phyloP scores from a whole-genome alignment of 371 early-diverging fungal species.

The Mortierella sp. region DNA sequence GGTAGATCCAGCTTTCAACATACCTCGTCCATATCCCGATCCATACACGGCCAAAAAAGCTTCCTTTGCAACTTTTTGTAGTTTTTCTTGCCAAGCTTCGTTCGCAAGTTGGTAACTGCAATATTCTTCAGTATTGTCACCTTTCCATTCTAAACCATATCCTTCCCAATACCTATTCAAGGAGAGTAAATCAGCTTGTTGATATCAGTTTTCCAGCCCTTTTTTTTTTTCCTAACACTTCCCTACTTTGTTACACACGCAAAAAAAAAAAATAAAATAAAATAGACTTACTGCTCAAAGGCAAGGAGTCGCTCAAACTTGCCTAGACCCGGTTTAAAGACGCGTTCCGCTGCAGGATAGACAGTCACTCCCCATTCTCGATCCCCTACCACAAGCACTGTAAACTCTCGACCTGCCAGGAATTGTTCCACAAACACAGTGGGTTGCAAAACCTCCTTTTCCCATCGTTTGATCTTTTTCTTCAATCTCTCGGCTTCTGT shows the following conservation, averaged over 20 bases:
- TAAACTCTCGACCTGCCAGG: conserved; percentile 61
- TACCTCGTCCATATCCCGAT: conserved; percentile 58
- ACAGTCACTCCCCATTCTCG: conserved; percentile 50
- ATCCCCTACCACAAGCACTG: conserved; percentile 56
- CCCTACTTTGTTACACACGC: neutral
- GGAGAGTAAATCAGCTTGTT: too few relatives aligned
- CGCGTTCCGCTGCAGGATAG: conserved; percentile 60
- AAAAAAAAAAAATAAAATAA: neutral
- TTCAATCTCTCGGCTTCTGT: neutral
- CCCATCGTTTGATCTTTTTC: conserved; percentile 7
- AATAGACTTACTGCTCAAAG: conserved; percentile 56
- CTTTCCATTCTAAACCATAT: conserved; percentile 54
- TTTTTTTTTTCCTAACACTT: too few relatives aligned
- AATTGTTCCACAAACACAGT: conserved; percentile 60
- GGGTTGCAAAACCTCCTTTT: conserved; percentile 28
- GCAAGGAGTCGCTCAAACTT: conserved; percentile 55
- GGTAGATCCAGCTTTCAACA: too few relatives aligned
- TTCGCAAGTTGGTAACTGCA: conserved; percentile 57
- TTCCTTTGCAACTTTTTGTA: conserved; percentile 43
- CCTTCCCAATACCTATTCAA: conserved; percentile 57
- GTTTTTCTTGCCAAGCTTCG: conserved; percentile 48
- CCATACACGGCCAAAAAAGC: conserved; percentile 50
- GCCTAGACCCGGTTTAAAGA: conserved; percentile 50
- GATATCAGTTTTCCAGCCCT: too few relatives aligned
- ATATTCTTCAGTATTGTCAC: conserved; percentile 28